Evolutionary conservation across 169 alveolate genomes (phyloP), one percentile per base, ranked within the genome.

Genomic region (Cryptosporidium ubiquitum): DNA sequence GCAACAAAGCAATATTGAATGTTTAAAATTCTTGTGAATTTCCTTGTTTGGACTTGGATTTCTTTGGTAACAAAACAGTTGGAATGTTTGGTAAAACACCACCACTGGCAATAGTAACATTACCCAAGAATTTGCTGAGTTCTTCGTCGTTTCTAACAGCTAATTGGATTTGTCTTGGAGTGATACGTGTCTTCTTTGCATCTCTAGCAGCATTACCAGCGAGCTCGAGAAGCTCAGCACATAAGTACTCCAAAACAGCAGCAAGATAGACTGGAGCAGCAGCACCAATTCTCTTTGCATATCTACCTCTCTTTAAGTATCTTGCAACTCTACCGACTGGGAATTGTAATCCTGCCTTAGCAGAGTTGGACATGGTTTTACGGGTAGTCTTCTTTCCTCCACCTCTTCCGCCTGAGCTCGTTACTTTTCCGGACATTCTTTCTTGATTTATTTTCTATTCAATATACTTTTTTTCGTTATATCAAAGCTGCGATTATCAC

Each of bases 161-260:
- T 86, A 98, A 95, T 93, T 97, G 99, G 86, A 98, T 97, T 96
- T 98, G 99, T 93, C 99, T 97, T 86, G 99, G 99, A 84, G 96
- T 96, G 85, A 98, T 98, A 91, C 99, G 97, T 73, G 99, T 94
- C 95, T 98, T 98, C 95, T 98, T 97, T 94, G 96, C 96, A 91
- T 98, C 99, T 84, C 98, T 95, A 31, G 99, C 99, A 68, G 99
- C 99, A 94, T 97, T 97, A 66, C 99, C 99, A 61, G 99, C 99
- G 51, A 98, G 93, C 94, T 98, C 99, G 73, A 98, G 93, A 79
- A 98, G 97, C 93, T 98, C 99, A 64, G 99, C 99, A 71, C 99
- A 97, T 74, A 98, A 93, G 95, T 98, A 98, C 94, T 98, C 99
- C 69, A 98, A 93, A 33, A 97, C 99, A 40, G 99, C 99, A 37